These are phyloP conservation scores for Salisapilia sapeloensis DNA, from an alignment of 352 stramenopile genomes.

Conservation along the genomic window DNA sequence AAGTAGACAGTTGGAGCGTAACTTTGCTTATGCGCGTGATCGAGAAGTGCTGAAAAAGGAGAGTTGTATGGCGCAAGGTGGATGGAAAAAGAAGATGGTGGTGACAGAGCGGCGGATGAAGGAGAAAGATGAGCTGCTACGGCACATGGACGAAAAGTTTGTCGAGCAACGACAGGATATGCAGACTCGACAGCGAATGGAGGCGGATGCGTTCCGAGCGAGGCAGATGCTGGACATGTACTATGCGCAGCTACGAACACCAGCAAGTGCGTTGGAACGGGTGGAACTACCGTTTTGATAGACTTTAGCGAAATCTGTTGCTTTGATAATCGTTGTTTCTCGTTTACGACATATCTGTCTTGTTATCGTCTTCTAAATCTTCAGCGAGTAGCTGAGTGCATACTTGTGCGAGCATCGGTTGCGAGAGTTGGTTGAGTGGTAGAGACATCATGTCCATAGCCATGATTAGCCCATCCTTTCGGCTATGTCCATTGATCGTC, in stretches of 20 bases:
- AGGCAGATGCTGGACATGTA: constrained; percentile 12
- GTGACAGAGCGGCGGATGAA: constrained; percentile 60
- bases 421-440: constrained; percentile 36
- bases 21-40: constrained; percentile 22
- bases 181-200: constrained; percentile 21
- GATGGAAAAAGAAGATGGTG: constrained; percentile 37
- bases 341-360: too few species aligned
- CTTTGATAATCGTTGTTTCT: too few species aligned
- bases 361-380: too few species aligned
- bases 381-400: constrained; percentile 34
- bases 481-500: constrained; percentile 15
- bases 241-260: too few species aligned
- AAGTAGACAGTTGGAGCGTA: constrained; percentile 27
- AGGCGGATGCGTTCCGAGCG: constrained; percentile 24
- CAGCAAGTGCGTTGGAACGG: too few species aligned
- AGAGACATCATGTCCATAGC: constrained; percentile 67
- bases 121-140: constrained; percentile 28
- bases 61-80: constrained; percentile 1
- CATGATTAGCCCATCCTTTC: constrained; percentile 16
- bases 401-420: constrained; percentile 43
- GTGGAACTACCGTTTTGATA: too few species aligned
- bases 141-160: constrained; percentile 24
- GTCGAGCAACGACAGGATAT: constrained; percentile 19
- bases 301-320: too few species aligned
- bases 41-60: constrained; percentile 8